These are phyloP conservation scores for Senna tora DNA, from an alignment of 306 rosid genomes.

Conservation along the genomic window DNA sequence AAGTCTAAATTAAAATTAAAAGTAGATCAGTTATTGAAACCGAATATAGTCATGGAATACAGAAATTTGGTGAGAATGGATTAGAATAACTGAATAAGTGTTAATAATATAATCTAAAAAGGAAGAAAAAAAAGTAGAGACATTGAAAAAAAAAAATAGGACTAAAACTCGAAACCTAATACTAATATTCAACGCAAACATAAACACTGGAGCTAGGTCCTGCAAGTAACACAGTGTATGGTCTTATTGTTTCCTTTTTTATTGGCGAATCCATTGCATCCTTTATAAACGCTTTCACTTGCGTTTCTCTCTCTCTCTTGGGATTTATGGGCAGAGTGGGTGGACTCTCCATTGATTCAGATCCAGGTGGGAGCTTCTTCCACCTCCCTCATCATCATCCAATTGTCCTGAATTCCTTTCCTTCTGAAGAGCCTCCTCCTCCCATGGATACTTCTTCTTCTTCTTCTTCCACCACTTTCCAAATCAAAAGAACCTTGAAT, in stretches of 20 bases:
- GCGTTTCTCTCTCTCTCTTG: slow-evolving; percentile 32
- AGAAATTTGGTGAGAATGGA: no score
- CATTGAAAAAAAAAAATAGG: background rate
- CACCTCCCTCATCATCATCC: slow-evolving; percentile 52
- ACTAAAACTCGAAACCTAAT: background rate
- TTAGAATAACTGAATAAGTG: no score
- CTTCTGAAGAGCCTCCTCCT: slow-evolving; percentile 38
- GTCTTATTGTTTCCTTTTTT: slow-evolving; percentile 65
- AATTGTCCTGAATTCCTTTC: slow-evolving; percentile 69
- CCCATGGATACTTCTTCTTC: slow-evolving; percentile 46
- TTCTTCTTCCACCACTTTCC: slow-evolving; percentile 46
- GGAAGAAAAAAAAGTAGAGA: no score
- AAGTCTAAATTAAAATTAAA: no score
- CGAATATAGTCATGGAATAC: no score
- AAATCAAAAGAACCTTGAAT: slow-evolving; percentile 54
- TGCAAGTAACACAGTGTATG: slow-evolving; percentile 29
- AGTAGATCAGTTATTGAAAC: background rate
- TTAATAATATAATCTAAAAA: no score
- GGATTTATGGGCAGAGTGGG: slow-evolving; percentile 65
- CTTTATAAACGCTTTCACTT: slow-evolving; percentile 48
- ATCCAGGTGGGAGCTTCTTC: slow-evolving; percentile 60
- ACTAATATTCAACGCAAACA: slow-evolving; percentile 25
- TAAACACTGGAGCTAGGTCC: slow-evolving; percentile 7
- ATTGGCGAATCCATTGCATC: slow-evolving; percentile 77
- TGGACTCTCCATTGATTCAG: slow-evolving; percentile 89